Percentiles rank a stretch among this genome's conserved stretches.
phyloP scores from a whole-genome alignment of 2,329 filamentous ascomycete species.

The Phaeosphaeriaceae sp. region DNA sequence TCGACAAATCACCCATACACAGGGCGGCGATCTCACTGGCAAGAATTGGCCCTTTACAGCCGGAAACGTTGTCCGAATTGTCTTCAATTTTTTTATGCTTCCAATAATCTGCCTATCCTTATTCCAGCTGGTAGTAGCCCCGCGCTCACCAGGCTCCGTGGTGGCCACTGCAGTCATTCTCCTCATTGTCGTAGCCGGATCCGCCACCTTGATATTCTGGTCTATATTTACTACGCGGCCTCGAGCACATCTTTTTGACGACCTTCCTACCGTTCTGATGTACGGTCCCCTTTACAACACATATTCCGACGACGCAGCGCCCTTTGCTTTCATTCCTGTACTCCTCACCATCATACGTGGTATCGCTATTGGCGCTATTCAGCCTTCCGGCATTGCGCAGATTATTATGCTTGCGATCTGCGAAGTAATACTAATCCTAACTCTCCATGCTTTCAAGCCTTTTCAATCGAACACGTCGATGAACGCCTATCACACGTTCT shows the following conservation, averaged over 20 bases:
- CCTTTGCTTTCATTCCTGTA: conserved; percentile 87
- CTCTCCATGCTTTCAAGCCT: conserved; percentile 86
- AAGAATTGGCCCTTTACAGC: conserved; percentile 87
- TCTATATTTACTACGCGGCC: conserved; percentile 83
- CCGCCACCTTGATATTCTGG: conserved; percentile 79
- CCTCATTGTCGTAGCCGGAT: conserved; percentile 73
- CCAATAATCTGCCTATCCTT: conserved; percentile 86
- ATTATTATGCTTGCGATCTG: conserved; percentile 91
- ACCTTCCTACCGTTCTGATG: conserved; percentile 84
- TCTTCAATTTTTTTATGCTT: conserved; percentile 91
- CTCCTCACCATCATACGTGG: conserved; percentile 85
- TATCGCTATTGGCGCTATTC: conserved; percentile 89
- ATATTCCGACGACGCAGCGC: conserved; percentile 89
- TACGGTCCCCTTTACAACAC: conserved; percentile 98
- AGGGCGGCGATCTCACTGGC: conserved; percentile 84
- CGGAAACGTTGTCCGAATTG: conserved; percentile 71
- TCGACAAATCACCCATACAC: conserved; percentile 72
- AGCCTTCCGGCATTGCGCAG: conserved; percentile 91
- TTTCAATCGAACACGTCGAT: conserved; percentile 93
- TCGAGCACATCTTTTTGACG: conserved; percentile 88
- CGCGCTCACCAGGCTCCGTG: conserved; percentile 70
- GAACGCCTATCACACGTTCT: conserved; percentile 93
- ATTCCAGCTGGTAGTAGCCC: conserved; percentile 85
- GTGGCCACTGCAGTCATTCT: conserved; percentile 79
- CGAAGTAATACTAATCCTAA: conserved; percentile 88